Evolutionary conservation across 805 yeast species (phyloP).

Genomic region (Monosporozyma unispora): DNA sequence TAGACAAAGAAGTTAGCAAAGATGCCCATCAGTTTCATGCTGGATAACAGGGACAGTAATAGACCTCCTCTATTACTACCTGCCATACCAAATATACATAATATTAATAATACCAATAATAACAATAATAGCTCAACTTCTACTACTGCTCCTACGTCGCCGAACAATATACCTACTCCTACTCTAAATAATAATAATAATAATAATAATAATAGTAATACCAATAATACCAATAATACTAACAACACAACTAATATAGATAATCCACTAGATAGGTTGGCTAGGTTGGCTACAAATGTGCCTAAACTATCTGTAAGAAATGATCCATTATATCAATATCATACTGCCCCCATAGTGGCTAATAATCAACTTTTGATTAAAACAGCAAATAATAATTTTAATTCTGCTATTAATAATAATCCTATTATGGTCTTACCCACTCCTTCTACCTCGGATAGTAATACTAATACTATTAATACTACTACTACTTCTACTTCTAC

Average conservation of each 20-base stretch:
- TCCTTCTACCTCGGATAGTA: no score
- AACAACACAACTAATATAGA: background rate
- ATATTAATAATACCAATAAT: no score
- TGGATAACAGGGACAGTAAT: slow-evolving; percentile 19
- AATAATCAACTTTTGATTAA: no score
- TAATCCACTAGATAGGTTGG: slow-evolving; percentile 13
- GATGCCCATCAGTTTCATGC: slow-evolving; percentile 22
- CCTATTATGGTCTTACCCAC: no score
- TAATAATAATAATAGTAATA: no score
- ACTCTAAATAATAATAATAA: background rate
- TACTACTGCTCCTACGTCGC: background rate
- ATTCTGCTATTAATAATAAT: background rate
- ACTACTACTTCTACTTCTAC: background rate
- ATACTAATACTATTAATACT: no score
- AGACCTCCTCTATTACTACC: slow-evolving; percentile 29
- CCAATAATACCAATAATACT: background rate
- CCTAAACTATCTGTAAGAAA: slow-evolving; percentile 7
- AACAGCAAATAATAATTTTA: no score
- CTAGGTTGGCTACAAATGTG: slow-evolving; percentile 17
- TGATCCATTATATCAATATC: background rate
- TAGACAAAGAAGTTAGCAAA: no score
- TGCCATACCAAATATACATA: slow-evolving; percentile 5
- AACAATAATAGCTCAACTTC: background rate
- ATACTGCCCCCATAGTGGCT: background rate
- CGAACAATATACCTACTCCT: background rate